Evolutionary conservation across 345 rosid genomes (phyloP).

Genomic region (Eucalyptus shirleyi): DNA sequence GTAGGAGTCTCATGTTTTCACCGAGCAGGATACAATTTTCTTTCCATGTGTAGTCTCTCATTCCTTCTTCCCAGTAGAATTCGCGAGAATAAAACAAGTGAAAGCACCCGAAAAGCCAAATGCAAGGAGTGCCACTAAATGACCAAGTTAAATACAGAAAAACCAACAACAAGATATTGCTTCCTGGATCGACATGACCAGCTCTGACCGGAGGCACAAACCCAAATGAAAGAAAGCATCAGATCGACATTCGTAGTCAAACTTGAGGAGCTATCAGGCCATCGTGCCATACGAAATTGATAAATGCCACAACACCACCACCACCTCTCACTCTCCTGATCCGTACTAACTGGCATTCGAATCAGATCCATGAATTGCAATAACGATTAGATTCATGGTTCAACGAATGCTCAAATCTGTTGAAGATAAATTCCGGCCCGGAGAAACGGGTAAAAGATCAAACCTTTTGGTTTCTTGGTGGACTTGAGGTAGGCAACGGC

Average conservation of each 20-base stretch:
- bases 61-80: neutral
- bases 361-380: neutral
- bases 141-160: neutral
- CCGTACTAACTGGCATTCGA: neutral
- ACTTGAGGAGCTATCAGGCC: neutral
- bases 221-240: neutral
- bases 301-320: neutral
- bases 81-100: neutral
- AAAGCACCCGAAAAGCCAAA: neutral
- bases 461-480: slow-evolving; percentile 68
- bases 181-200: neutral
- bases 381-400: neutral
- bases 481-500: slow-evolving; percentile 54
- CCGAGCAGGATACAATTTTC: neutral
- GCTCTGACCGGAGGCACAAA: neutral
- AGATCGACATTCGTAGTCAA: neutral
- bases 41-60: neutral
- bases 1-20: neutral
- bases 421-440: neutral
- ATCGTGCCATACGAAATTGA: neutral
- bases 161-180: neutral
- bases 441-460: neutral
- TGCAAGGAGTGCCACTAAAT: neutral
- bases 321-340: neutral
- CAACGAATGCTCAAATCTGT: neutral